Evolutionary conservation across 192 early-diverging fungal species (phyloP).

Genomic region (Dispira simplex): DNA sequence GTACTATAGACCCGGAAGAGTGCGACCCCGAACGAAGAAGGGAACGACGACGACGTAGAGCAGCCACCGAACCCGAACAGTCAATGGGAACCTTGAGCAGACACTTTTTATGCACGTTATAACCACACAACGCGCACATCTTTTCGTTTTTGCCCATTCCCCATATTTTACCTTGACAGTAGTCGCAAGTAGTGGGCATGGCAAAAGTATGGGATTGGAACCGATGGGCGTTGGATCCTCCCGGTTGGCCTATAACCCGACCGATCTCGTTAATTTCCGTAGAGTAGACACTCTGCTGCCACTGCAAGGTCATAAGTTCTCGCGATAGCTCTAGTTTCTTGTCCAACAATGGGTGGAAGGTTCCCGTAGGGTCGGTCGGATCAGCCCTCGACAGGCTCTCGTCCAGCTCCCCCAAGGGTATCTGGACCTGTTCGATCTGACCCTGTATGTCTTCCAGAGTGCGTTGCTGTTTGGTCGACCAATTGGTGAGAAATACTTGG

Average conservation of each 20-base stretch:
- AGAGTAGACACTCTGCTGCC: neutral
- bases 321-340: neutral
- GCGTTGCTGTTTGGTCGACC: neutral
- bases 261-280: neutral
- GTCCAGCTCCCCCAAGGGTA: neutral
- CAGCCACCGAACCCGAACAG: neutral
- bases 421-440: neutral
- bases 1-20: neutral
- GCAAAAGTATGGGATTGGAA: conserved; percentile 3
- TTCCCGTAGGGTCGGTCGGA: neutral
- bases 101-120: conserved; percentile 8
- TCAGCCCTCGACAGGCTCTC: neutral
- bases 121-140: neutral
- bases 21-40: neutral
- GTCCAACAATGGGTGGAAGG: neutral
- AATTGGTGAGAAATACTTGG: neutral
- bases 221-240: neutral
- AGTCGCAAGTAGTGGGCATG: conserved; percentile 5
- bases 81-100: conserved; percentile 2
- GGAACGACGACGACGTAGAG: conserved; percentile 2
- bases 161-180: conserved; percentile 6
- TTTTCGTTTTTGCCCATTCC: conserved; percentile 2
- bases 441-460: neutral
- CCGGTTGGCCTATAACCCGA: neutral
- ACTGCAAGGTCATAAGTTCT: conserved; percentile 4